Base-by-base conservation (phyloP, 2,329 filamentous ascomycete genomes). In the Epichloe sp. region DNA sequence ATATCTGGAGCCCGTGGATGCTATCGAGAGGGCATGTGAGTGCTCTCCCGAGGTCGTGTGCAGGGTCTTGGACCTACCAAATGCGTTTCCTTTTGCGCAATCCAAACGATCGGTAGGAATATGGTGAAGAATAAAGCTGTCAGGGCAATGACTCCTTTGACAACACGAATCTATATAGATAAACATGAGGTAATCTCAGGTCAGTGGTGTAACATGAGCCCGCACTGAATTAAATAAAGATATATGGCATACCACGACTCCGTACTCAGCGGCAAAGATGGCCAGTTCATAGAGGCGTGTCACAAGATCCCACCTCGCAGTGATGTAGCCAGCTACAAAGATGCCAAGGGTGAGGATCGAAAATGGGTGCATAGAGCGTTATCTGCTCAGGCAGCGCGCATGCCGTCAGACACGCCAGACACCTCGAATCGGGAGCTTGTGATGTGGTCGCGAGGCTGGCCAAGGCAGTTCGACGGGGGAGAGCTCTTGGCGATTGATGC, bases 271-370 rank as follows among this genome's bases (percentile, higher is more conserved):
- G 60, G 94, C 93, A 69, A 97, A 98, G 58, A 95, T 86, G 60
- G 88, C 86, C 63, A 98, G 82, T 72, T 98, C 91, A 84, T 96
- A 95, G 62, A 97, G 79, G 63, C 90, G 85, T 61, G 91, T 96
- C 60, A 96, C 89, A 56, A 98, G 83, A 72, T 97, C 93, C 90
- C 93, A 98, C 77, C 93, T 86, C 66, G 93, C 93, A 72, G 93
- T 98, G 69, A 91, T 97, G 78, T 98, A 98, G 71, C 93, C 93
- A 74, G 93, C 91, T 78, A 97, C 86, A 76, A 98, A 98, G 75
- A 98, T 96, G 73, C 86, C 89, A 73, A 95, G 83, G 64, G 90
- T 95, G 70, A 96, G 80, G 69, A 91, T 76, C 57, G 91, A 97
- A 76, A 97, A 96, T 65, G 90, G 88, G 88, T 96, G 90, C 91